Conservation (phyloP, 257 asterid genomes). For the Handroanthus guayacan region DNA sequence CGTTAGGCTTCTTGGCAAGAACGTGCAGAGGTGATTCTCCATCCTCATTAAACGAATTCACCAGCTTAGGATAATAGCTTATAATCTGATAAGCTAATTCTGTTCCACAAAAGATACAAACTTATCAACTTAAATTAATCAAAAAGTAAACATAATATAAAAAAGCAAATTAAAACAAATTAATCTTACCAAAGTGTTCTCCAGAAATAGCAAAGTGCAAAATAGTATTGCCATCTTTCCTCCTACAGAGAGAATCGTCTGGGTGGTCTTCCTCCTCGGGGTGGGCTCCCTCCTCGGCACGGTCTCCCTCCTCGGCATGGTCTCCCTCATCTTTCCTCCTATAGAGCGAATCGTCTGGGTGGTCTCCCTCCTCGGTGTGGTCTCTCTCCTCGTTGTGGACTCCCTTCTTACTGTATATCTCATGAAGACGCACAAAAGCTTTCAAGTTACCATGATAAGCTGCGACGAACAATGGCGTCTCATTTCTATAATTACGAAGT, state of each 20-base stretch:
- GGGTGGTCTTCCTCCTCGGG: too few relatives aligned
- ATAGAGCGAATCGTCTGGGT: too few relatives aligned
- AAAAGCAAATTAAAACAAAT: neutral
- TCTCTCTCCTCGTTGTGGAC: too few relatives aligned
- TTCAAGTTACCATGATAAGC: slow-evolving; percentile 45
- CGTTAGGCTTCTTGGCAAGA: slow-evolving; percentile 53
- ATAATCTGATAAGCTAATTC: slow-evolving; percentile 22
- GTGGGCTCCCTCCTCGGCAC: too few relatives aligned
- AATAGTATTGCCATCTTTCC: slow-evolving; percentile 23
- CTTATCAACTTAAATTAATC: neutral
- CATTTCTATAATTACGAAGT: slow-evolving; percentile 42
- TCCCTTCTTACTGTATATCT: too few relatives aligned
- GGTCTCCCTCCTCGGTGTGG: too few relatives aligned
- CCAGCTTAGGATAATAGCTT: slow-evolving; percentile 22
- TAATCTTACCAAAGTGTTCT: slow-evolving; percentile 51
- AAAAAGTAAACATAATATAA: neutral
- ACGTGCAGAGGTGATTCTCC: slow-evolving; percentile 55
- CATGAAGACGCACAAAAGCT: neutral
- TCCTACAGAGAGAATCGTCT: too few relatives aligned
- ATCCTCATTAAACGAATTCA: slow-evolving; percentile 27
- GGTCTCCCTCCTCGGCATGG: too few relatives aligned
- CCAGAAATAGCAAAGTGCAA: slow-evolving; percentile 53
- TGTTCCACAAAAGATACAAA: neutral
- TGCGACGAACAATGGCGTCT: slow-evolving; percentile 58
- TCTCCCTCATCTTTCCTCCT: too few relatives aligned